phyloP scores from a whole-genome alignment of 148 eudicot genomes.

The Silene latifolia region DNA sequence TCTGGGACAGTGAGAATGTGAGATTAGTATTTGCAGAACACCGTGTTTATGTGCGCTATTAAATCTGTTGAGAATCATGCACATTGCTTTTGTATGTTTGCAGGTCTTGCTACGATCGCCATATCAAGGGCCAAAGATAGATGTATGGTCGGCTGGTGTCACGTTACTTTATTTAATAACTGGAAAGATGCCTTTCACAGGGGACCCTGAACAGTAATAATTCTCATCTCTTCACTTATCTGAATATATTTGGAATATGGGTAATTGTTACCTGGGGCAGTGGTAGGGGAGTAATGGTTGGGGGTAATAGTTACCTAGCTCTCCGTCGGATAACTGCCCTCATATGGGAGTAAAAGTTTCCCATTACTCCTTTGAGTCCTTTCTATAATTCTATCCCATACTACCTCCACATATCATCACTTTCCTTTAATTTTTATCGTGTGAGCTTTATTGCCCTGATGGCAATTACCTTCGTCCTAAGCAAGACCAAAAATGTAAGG shows the following conservation, averaged over 20 bases:
- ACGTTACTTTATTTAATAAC: constrained; percentile 77
- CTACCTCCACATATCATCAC: no score
- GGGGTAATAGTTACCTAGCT: no score
- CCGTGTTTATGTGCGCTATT: neutral
- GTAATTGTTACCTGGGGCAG: no score
- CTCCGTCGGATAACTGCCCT: no score
- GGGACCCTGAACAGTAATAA: constrained; percentile 92
- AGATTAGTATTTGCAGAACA: no score
- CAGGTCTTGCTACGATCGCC: constrained; percentile 85
- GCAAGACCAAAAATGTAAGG: neutral
- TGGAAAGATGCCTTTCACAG: constrained; percentile 78
- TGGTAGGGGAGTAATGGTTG: no score
- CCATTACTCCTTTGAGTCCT: no score
- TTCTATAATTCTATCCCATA: no score
- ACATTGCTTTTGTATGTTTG: constrained; percentile 12
- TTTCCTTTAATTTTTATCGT: neutral
- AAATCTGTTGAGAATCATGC: neutral
- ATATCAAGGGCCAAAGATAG: constrained; percentile 84
- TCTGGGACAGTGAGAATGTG: no score
- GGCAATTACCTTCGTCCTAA: neutral
- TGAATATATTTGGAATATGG: neutral
- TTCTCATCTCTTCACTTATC: neutral
- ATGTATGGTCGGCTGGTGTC: constrained; percentile 97
- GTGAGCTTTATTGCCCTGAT: neutral
- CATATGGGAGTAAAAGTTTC: no score